These are phyloP conservation scores for Jimgerdemannia lactiflua DNA, from an alignment of 192 early-diverging fungal genomes.

Conservation along the genomic window DNA sequence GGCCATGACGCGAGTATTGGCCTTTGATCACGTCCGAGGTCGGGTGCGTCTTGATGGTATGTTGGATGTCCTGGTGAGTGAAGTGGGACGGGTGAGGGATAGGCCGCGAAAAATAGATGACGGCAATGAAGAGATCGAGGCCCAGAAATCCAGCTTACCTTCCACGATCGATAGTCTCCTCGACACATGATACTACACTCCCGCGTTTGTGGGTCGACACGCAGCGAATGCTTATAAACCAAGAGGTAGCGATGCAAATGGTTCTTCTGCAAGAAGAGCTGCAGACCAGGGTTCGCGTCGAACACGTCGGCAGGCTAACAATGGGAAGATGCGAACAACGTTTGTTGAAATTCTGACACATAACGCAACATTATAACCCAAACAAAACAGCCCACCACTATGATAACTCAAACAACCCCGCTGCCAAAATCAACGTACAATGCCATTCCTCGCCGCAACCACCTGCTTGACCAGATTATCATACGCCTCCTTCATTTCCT, in stretches of 20 bases:
- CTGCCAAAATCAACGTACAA: not conserved
- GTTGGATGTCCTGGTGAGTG: not conserved
- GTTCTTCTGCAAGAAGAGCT: not conserved
- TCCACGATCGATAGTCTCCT: slow-evolving; percentile 1
- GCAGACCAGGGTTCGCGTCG: not conserved
- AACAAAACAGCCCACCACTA: too few relatives aligned
- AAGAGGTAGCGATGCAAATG: not conserved
- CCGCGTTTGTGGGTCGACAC: not conserved
- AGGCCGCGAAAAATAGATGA: not conserved
- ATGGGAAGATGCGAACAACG: not conserved
- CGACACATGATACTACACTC: slow-evolving; percentile 1
- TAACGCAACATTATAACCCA: too few relatives aligned
- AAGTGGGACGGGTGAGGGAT: not conserved
- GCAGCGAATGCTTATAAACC: slow-evolving; percentile 1
- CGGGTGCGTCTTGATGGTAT: not conserved
- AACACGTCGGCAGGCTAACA: slow-evolving; percentile 1
- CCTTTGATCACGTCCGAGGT: not conserved
- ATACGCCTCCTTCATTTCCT: slow-evolving; percentile 2
- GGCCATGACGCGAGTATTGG: not conserved
- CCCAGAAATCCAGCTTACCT: not conserved
- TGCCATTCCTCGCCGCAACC: slow-evolving; percentile 1
- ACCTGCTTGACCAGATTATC: slow-evolving; percentile 4
- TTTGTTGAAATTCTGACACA: too few relatives aligned
- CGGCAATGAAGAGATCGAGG: not conserved
- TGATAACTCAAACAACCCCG: too few relatives aligned